These are phyloP conservation scores for Schwanniomyces sp. DNA, from an alignment of 805 yeast species.

Conservation along the genomic window DNA sequence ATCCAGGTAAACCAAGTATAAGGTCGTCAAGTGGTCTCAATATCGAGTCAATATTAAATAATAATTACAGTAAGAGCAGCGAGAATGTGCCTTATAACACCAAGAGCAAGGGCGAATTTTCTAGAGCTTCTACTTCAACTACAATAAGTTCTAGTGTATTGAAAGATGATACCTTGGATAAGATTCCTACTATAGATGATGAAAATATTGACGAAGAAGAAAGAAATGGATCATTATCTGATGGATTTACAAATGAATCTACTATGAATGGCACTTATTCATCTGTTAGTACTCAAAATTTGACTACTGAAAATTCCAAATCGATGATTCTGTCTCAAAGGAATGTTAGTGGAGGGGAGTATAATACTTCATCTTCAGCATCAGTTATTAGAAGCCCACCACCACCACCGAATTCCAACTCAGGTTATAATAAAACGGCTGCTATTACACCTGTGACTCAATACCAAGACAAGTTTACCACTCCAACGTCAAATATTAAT, in stretches of 20 bases:
- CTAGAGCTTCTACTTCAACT: constrained; percentile 1
- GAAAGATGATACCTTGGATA: constrained; percentile 22
- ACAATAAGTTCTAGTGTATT: constrained; percentile 14
- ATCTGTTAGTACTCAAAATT: constrained; percentile 1
- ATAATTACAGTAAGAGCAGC: constrained; percentile 9
- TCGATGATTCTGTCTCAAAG: neutral
- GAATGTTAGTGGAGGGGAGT: neutral
- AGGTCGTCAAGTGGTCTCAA: constrained; percentile 17
- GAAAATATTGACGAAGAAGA: constrained; percentile 29
- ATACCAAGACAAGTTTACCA: constrained; percentile 1
- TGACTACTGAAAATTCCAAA: neutral
- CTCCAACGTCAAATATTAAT: constrained; percentile 8
- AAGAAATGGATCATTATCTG: neutral
- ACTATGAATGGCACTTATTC: neutral
- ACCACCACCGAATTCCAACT: constrained; percentile 13
- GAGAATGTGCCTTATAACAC: neutral
- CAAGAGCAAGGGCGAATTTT: constrained; percentile 6
- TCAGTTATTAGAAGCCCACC: constrained; percentile 24
- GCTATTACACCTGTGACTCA: constrained; percentile 9
- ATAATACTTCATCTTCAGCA: constrained; percentile 16
- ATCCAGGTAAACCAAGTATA: constrained; percentile 43
- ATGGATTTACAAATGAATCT: neutral
- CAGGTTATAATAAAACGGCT: constrained; percentile 6
- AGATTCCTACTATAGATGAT: constrained; percentile 32
- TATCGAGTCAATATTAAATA: constrained; percentile 17